Evolutionary conservation across 1,284 basidiomycete genomes (phyloP), one percentile per base, ranked within the genome.

Genomic region (Trichosporon sp.): DNA sequence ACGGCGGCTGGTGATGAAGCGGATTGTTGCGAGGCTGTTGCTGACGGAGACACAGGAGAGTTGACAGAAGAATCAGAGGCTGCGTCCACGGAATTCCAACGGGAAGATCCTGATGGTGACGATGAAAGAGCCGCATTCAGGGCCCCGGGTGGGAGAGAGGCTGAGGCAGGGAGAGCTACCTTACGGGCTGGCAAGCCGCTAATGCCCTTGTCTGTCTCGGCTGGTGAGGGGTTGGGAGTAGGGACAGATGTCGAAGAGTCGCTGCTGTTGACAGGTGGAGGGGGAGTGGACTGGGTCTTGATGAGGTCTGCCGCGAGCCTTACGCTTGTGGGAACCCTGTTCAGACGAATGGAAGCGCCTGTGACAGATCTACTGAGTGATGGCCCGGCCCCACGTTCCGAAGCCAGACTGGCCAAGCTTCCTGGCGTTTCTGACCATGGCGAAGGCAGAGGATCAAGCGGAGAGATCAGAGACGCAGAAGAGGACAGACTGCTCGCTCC

Each of bases 321-420:
- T 2, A 85, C 83, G 8, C 81, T 80, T 1, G 83, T 83, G 0
- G 84, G 84, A 2, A 85, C 83, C 2, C 82, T 74, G 65, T 84
- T 83, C n/a, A 85, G 68, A 0, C 82, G 79, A 29, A 85, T 83
- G 5, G 81, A 70, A 71, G 57, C 70, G 70, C 49, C 27, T 4
- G 49, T 54, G 8, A 54, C 27, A 13, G 49, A 54, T 7, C 49
- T 25, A 16, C 49, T 54, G 27, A 54, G 25, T 13, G 49, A 54
- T 7, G 49, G 7, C 8, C 49, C 49, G 2, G 49, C 5, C 14
- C 25, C 49, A n/a, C n/a, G 25, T 16, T 54, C 49, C 5, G 49
- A 13, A 14, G 29, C 25, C 4, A 29, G 3, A 2, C 25, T 27
- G 4, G 49, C 25, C 10, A 54, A 21, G 11, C 27, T 29, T 19